phyloP scores from a whole-genome alignment of 495 filamentous ascomycete species.

The Hypoxylon subgilvum region DNA sequence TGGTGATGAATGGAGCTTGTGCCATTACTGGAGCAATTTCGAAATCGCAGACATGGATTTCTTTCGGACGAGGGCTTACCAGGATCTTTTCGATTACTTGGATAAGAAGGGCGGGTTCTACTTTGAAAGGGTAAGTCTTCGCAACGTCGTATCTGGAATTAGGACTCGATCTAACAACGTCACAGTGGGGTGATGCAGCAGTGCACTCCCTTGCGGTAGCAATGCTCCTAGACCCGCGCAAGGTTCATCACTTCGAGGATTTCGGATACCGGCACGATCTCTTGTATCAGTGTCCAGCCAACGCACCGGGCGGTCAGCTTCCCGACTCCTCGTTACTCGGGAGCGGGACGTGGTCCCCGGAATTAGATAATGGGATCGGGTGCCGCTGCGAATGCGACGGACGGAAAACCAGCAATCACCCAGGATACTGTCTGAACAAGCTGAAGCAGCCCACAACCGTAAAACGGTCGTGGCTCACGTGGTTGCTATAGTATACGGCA shows the following conservation, averaged over 20 bases:
- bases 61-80: constrained; percentile 49
- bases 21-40: constrained; percentile 57
- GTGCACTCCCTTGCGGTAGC: constrained; percentile 52
- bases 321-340: constrained; percentile 27
- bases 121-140: constrained; percentile 46
- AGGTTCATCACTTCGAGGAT: constrained; percentile 53
- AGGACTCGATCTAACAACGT: background rate
- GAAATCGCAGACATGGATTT: constrained; percentile 56
- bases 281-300: constrained; percentile 42
- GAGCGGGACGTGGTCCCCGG: constrained; percentile 34
- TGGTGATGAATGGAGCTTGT: constrained; percentile 48
- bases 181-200: constrained; percentile 52
- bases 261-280: constrained; percentile 51
- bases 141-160: background rate
- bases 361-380: constrained; percentile 38
- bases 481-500: constrained; percentile 23
- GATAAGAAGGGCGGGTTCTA: constrained; percentile 54
- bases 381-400: constrained; percentile 44
- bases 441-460: constrained; percentile 37
- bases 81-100: constrained; percentile 50
- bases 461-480: constrained; percentile 37
- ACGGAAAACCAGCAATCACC: constrained; percentile 20
- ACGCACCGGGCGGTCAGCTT: constrained; percentile 40
- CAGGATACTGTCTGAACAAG: constrained; percentile 36
- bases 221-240: constrained; percentile 47